Base-by-base conservation (phyloP, 1,284 basidiomycete genomes). In the Boletus semigastroideus region DNA sequence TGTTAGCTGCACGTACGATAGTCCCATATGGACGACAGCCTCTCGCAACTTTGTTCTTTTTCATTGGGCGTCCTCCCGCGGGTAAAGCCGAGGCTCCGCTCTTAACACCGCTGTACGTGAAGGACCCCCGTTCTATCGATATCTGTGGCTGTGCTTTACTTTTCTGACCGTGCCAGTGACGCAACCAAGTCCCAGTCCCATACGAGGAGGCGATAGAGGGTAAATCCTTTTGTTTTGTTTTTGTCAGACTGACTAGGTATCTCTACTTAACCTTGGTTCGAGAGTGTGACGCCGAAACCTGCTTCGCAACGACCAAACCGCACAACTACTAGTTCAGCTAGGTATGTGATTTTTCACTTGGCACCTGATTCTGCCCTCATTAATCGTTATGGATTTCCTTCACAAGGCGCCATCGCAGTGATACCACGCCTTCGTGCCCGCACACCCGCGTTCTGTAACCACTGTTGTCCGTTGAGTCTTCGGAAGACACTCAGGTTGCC, bases 361-460 rank as follows among this genome's bases (percentile, higher is more conserved):
- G 76, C 82, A 31, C 83, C 90, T 57, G 93, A 97, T 66, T 69
- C 78, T 10, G 92, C 90, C 0, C 76, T 95, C 56, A 95, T 99
- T 64, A 99, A 99, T 72, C 90, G 97, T 16, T 98, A 97, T 65
- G 96, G 96, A 25, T 99, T 99, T 77, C 96, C 95, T 59, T 98
- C 96, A 0, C 85, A 94, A 62, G 96, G 96, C 14, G 92, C 96
- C 64, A 75, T 83, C 0, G 79, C 87, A 31, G 85, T 98, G 39
- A 80, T 98, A 41, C 78, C 83, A 43, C 86, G 91, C 46, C 75
- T 99, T 16, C 82, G 84, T 34, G 78, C 83, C 8, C 86, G 94
- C 5, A 74, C 89, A 42, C 83, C 90, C 4, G 64, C 75, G 4
- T 80, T 84, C 54, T 68, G 73, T 22, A 61, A 75, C 16, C 54